Conservation (phyloP, 1,284 basidiomycete genomes). For the Veloboletus limbatus region DNA sequence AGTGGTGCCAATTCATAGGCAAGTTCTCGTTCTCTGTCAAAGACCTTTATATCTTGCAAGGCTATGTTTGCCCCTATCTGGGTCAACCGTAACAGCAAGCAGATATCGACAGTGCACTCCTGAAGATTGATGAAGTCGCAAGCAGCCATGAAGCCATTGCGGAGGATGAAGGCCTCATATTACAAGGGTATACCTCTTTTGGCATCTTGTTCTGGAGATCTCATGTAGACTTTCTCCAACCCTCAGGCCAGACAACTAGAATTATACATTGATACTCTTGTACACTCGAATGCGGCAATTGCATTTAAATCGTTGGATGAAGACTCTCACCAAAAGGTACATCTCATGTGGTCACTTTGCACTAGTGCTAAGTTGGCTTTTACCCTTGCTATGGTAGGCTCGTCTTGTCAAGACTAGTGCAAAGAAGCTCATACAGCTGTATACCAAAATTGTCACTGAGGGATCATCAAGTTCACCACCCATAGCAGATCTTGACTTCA, state of each 20-base stretch:
- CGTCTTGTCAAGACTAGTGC: constrained; percentile 75
- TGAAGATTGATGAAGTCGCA: constrained; percentile 74
- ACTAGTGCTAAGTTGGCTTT: not conserved
- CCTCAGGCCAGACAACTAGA: constrained; percentile 66
- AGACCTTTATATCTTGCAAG: too few relatives aligned
- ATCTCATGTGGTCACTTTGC: not conserved
- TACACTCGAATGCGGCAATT: constrained; percentile 72
- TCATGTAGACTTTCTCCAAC: constrained; percentile 33
- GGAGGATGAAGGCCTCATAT: constrained; percentile 71
- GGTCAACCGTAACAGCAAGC: too few relatives aligned
- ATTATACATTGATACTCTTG: constrained; percentile 65
- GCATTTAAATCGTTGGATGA: constrained; percentile 67
- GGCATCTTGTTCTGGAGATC: constrained; percentile 1
- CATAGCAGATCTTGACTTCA: constrained; percentile 54
- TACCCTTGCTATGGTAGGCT: constrained; percentile 41
- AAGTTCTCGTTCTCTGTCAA: too few relatives aligned
- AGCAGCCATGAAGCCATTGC: constrained; percentile 74
- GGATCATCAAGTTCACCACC: constrained; percentile 69
- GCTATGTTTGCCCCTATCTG: too few relatives aligned
- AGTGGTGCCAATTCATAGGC: too few relatives aligned
- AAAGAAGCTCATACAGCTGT: constrained; percentile 74
- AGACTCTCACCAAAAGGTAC: constrained; percentile 57
- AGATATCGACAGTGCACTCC: constrained; percentile 77
- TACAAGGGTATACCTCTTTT: constrained; percentile 54
- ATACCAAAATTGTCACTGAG: constrained; percentile 78